Conservation (phyloP, 768 basidiomycete genomes). For the Lactarius trivialis region DNA sequence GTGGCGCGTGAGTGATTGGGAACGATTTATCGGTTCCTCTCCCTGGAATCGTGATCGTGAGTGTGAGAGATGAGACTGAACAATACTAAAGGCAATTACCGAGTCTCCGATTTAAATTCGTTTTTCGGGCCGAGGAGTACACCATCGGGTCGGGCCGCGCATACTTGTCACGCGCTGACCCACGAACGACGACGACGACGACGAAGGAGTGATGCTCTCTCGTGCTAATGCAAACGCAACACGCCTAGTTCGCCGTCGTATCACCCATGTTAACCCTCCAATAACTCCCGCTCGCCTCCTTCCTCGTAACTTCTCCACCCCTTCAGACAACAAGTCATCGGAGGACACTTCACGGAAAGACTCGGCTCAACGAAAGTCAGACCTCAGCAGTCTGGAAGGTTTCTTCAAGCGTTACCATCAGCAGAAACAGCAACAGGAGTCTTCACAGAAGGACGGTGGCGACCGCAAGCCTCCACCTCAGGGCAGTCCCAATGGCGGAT, state of each 20-base stretch:
- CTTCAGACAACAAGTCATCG: slow-evolving; percentile 15
- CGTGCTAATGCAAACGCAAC: slow-evolving; percentile 17
- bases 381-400: slow-evolving; percentile 25
- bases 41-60: no score
- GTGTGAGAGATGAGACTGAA: no score
- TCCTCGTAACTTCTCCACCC: slow-evolving; percentile 18
- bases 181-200: slow-evolving; percentile 13
- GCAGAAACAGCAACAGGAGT: slow-evolving; percentile 19
- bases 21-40: no score
- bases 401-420: slow-evolving; percentile 26
- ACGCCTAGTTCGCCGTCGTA: slow-evolving; percentile 19
- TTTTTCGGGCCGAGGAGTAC: neutral
- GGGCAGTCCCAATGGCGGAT: slow-evolving; percentile 41
- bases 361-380: slow-evolving; percentile 17
- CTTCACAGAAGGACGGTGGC: slow-evolving; percentile 32
- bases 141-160: neutral
- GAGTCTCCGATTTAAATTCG: slow-evolving; percentile 11
- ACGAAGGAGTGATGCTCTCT: slow-evolving; percentile 19
- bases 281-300: neutral
- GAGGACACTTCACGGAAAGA: slow-evolving; percentile 17
- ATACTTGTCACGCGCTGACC: slow-evolving; percentile 3
- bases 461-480: slow-evolving; percentile 44
- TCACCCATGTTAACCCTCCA: slow-evolving; percentile 1
- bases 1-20: no score
- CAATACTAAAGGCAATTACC: slow-evolving; percentile 6